Evolutionary conservation across 345 rosid species (phyloP).

Genomic region (Eucalyptus sp.): DNA sequence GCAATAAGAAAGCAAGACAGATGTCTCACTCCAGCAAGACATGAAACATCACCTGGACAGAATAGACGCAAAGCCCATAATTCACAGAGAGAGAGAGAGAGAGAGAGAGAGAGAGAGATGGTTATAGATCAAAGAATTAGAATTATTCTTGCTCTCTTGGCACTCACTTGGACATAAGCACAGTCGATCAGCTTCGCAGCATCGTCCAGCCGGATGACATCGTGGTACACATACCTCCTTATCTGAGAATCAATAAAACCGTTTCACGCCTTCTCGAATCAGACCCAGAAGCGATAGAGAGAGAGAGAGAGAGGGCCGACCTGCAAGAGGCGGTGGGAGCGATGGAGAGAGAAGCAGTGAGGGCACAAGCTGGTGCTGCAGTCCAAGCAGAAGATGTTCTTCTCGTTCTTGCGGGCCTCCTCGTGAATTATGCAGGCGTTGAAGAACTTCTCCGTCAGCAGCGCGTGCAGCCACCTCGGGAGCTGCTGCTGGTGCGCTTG

Average conservation of each 20-base stretch:
- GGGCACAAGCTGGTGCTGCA: conserved; percentile 15
- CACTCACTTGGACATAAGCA: conserved; percentile 41
- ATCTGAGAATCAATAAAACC: conserved; percentile 11
- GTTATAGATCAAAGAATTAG: neutral
- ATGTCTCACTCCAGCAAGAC: neutral
- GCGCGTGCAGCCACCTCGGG: conserved; percentile 10
- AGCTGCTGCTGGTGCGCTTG: neutral
- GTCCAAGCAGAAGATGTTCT: conserved; percentile 19
- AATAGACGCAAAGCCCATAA: neutral
- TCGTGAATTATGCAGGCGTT: conserved; percentile 13
- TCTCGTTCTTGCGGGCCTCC: conserved; percentile 15
- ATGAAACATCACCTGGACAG: neutral
- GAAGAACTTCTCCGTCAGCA: conserved; percentile 18
- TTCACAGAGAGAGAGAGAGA: neutral
- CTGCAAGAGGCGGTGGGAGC: conserved; percentile 22
- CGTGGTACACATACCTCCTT: conserved; percentile 56
- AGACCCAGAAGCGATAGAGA: neutral
- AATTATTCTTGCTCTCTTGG: neutral
- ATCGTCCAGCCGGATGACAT: conserved; percentile 37
- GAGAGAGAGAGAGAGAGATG: neutral
- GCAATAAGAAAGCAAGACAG: neutral
- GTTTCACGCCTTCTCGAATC: neutral
- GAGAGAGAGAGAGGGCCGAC: neutral
- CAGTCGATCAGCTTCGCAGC: conserved; percentile 45
- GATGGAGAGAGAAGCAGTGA: conserved; percentile 15